phyloP scores from a whole-genome alignment of 192 early-diverging fungal genomes.

The Rhizoclosmatium globosum region DNA sequence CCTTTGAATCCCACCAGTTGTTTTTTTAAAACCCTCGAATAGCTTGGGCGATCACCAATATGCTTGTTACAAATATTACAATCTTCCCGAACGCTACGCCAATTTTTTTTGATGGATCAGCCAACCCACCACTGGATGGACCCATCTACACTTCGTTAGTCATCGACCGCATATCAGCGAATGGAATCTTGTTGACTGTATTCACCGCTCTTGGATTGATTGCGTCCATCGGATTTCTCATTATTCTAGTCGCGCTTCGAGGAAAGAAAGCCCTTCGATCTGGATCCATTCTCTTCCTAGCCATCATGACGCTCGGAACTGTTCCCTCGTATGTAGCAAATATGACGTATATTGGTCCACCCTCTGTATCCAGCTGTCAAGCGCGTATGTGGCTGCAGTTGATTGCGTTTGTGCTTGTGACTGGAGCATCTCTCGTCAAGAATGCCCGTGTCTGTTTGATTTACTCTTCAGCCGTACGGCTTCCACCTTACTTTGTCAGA shows the following conservation, averaged over 20 bases:
- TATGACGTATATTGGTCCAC: neutral
- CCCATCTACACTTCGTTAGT: neutral
- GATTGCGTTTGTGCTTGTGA: neutral
- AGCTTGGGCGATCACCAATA: neutral
- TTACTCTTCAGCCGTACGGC: neutral
- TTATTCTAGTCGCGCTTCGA: neutral
- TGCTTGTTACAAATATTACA: neutral
- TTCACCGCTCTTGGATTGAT: neutral
- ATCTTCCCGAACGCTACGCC: neutral
- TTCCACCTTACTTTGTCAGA: neutral
- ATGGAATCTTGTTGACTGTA: neutral
- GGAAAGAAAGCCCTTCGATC: neutral
- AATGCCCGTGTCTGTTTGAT: neutral
- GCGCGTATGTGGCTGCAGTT: conserved; percentile 1
- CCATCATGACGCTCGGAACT: neutral
- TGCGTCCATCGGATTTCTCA: neutral
- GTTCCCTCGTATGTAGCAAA: neutral
- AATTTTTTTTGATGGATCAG: neutral
- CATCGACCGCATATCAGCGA: neutral
- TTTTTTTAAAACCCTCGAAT: neutral
- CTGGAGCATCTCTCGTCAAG: neutral
- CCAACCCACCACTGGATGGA: neutral
- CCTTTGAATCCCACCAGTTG: neutral
- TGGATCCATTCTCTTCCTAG: neutral
- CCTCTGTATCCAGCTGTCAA: neutral